These are phyloP conservation scores for Sherardia arvensis DNA, from an alignment of 257 asterid species.

Conservation along the genomic window DNA sequence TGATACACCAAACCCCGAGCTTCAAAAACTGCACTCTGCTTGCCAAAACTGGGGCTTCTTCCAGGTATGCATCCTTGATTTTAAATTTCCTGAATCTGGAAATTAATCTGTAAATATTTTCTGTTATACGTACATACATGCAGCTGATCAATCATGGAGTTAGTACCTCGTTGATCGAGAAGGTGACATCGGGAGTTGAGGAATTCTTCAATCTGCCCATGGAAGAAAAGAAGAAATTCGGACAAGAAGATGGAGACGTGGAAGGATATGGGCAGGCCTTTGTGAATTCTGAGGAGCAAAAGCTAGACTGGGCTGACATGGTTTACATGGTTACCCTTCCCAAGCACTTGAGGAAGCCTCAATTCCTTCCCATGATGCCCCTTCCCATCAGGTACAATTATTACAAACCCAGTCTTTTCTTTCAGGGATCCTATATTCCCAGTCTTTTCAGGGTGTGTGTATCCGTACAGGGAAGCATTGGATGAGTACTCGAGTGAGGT, in stretches of 20 bases:
- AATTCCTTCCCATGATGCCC: conserved; percentile 11
- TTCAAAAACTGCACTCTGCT: conserved; percentile 33
- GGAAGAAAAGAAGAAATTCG: conserved; percentile 11
- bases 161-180: conserved; percentile 7
- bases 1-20: conserved; percentile 25
- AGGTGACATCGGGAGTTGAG: conserved; percentile 1
- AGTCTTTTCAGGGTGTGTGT: too few species aligned
- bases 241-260: conserved; percentile 7
- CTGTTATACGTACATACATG: neutral
- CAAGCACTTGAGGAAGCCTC: conserved; percentile 10
- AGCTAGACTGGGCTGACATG: conserved; percentile 17
- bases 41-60: conserved; percentile 55
- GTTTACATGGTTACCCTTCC: conserved; percentile 11
- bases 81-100: too few species aligned
- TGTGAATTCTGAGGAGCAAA: conserved; percentile 12
- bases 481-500: neutral
- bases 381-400: neutral
- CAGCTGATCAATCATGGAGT: conserved; percentile 16
- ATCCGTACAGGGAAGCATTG: conserved; percentile 1
- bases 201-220: conserved; percentile 7
- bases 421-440: too few species aligned
- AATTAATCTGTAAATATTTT: too few species aligned
- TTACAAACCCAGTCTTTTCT: too few species aligned
- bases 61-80: conserved; percentile 26
- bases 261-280: conserved; percentile 11